These are phyloP conservation scores for Lactifluus pinguis DNA, from an alignment of 768 basidiomycete species.

Conservation along the genomic window DNA sequence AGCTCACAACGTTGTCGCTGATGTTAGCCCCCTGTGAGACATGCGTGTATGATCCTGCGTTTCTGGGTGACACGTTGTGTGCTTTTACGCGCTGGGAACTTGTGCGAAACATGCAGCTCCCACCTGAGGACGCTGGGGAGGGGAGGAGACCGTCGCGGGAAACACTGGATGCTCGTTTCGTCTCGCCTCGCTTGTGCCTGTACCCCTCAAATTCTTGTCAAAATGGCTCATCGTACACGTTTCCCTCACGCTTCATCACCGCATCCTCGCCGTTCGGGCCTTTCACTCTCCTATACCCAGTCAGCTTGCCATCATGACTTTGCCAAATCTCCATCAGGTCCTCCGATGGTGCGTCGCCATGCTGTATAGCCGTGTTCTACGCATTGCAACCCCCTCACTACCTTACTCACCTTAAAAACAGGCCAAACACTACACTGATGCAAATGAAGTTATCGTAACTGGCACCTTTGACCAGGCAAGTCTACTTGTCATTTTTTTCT, in stretches of 20 bases:
- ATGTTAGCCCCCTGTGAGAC: constrained; percentile 53
- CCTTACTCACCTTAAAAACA: constrained; percentile 7
- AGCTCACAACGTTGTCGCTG: constrained; percentile 62
- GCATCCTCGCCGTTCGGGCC: background rate
- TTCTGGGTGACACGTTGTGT: constrained; percentile 55
- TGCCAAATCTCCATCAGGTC: constrained; percentile 11
- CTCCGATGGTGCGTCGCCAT: constrained; percentile 15
- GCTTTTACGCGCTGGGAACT: constrained; percentile 81
- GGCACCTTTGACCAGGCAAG: constrained; percentile 21
- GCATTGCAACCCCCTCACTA: background rate
- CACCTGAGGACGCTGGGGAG: constrained; percentile 30
- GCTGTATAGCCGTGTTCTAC: constrained; percentile 6
- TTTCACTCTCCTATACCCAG: background rate
- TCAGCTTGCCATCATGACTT: background rate
- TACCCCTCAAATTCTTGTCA: constrained; percentile 40
- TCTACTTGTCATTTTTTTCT: background rate
- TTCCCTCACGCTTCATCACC: background rate
- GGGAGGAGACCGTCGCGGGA: constrained; percentile 78
- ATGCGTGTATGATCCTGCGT: constrained; percentile 65
- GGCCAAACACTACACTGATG: constrained; percentile 17
- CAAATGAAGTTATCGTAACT: constrained; percentile 19
- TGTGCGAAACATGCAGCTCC: constrained; percentile 42
- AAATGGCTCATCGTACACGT: constrained; percentile 22
- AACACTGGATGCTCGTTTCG: constrained; percentile 39
- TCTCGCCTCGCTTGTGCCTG: constrained; percentile 22